These are phyloP conservation scores for Lichtheimia corymbifera DNA, from an alignment of 371 early-diverging fungal genomes.

Conservation along the genomic window DNA sequence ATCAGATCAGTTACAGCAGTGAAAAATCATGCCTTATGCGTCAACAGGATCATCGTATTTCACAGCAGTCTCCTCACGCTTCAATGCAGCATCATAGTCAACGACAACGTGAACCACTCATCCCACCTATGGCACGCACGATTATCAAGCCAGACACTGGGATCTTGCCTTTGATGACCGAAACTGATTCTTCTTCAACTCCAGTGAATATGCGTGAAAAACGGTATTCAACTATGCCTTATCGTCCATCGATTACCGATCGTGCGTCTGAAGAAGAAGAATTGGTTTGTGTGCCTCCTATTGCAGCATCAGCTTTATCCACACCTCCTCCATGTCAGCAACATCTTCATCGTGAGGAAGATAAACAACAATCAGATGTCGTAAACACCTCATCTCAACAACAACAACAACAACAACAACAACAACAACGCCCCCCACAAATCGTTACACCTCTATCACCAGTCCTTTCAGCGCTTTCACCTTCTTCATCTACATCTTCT, in stretches of 20 bases:
- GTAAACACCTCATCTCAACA: conserved; percentile 8
- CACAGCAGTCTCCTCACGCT: too few relatives aligned
- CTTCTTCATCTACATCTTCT: conserved; percentile 3
- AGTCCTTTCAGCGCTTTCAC: conserved; percentile 1
- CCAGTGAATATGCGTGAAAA: conserved; percentile 31
- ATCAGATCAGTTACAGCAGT: conserved; percentile 32
- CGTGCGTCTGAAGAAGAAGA: not conserved
- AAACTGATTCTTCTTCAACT: conserved; percentile 15
- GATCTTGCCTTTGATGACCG: conserved; percentile 22
- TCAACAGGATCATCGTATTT: too few relatives aligned
- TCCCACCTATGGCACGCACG: conserved; percentile 26
- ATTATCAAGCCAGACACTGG: conserved; percentile 18
- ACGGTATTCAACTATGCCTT: conserved; percentile 25
- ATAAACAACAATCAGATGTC: not conserved
- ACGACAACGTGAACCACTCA: not conserved
- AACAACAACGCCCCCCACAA: conserved; percentile 5
- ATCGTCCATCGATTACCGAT: conserved; percentile 3
- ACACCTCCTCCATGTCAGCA: not conserved
- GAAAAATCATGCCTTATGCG: not conserved
- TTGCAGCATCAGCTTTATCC: conserved; percentile 7
- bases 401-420: conserved; percentile 15
- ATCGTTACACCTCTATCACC: conserved; percentile 19
- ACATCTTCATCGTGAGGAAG: not conserved
- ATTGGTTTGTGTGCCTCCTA: conserved; percentile 6
- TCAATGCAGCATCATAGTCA: too few relatives aligned